Base-by-base conservation (phyloP, 164 flowering plant species). In the Cinnamomum chago region DNA sequence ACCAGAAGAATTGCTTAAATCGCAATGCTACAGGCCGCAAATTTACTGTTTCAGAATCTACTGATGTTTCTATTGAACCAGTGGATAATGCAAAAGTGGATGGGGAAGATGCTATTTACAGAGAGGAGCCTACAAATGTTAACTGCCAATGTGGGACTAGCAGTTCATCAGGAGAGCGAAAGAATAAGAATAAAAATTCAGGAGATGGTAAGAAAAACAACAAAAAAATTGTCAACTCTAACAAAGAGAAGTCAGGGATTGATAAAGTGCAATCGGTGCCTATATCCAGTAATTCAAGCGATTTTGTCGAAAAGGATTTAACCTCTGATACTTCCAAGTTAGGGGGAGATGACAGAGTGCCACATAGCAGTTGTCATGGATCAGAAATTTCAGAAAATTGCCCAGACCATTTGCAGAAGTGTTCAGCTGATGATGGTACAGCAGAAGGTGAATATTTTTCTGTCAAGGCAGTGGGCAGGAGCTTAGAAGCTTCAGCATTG, bases 1-100 rank as follows among this genome's bases (percentile, higher is more conserved):
- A 87, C 65, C 88, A 83, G 68, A 92, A 83, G 83, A 89, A 85
- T 79, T 90, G 90, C 5, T 71, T 78, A 74, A 87, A 83, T 40
- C 84, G 77, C 72, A 81, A 84, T 27, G 55, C 85, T 72, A 68
- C 81, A 72, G 82, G 76, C 55, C 81, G 68, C 66, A 89, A 84
- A 70, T 80, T 77, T 76, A 82, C 76, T 79, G 82, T 77, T 76
- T 71, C 87, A 76, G 87, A 83, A 52, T 78, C 86, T 47, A 76
- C 65, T n/a, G 30, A 50, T 77, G 79, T 72, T 47, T 47, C 82
- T 18, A n/a, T 73, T 55, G 60, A 20, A 22, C 76, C 80, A 18
- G 81, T 75, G 72, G 72, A 76, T 65, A 76, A 62, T 58, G 85
- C 74, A 23, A 80, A 78, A 70, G 73, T 68, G 58, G 73, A 76